Evolutionary conservation across 768 basidiomycete genomes (phyloP).

Genomic region (Podaxis sp.): DNA sequence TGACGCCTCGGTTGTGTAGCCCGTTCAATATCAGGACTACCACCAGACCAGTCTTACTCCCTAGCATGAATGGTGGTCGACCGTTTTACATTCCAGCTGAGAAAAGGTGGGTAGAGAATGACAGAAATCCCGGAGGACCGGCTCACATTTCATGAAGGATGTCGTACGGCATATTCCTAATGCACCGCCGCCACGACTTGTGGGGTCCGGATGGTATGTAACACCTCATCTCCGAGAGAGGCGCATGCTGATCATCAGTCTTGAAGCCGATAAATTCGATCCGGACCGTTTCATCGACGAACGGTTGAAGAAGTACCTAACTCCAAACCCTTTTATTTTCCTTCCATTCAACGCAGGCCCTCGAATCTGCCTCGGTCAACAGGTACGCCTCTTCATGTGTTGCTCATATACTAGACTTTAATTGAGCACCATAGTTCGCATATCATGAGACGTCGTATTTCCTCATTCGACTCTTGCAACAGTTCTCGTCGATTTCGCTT

Average conservation of each 20-base stretch:
- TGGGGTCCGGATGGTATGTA: conserved; percentile 64
- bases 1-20: conserved; percentile 14
- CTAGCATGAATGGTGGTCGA: background rate
- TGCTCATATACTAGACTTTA: background rate
- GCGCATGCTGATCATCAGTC: background rate
- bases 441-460: conserved; percentile 65
- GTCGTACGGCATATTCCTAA: conserved; percentile 45
- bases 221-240: background rate
- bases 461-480: conserved; percentile 55
- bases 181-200: conserved; percentile 59
- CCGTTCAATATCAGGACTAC: conserved; percentile 31
- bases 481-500: conserved; percentile 41
- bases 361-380: conserved; percentile 48
- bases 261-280: conserved; percentile 54
- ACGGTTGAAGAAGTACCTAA: conserved; percentile 49
- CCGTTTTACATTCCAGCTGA: background rate
- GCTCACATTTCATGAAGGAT: conserved; percentile 21
- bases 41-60: background rate
- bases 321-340: conserved; percentile 54
- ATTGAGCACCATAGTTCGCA: conserved; percentile 41
- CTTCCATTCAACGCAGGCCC: conserved; percentile 51
- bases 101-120: background rate
- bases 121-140: background rate
- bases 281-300: conserved; percentile 67
- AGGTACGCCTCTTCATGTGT: conserved; percentile 22